Conservation (phyloP, 139 green algal genomes). For the Gonium pectorale region DNA sequence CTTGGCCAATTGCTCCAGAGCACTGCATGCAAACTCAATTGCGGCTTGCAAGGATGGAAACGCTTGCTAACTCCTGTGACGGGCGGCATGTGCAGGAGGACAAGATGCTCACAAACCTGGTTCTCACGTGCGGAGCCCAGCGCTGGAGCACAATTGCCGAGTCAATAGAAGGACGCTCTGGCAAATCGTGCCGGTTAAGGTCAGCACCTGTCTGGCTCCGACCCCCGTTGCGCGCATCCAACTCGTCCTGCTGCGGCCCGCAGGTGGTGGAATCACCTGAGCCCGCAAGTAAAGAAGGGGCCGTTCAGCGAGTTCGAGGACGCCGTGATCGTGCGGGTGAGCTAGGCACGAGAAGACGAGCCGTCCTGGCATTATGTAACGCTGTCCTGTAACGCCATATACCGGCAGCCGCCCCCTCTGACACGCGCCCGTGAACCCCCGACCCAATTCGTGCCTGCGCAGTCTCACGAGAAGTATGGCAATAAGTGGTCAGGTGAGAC, state of each 20-base stretch:
- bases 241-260: neutral
- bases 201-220: too few relatives aligned
- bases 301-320: slow-evolving; percentile 84
- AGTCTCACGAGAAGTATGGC: slow-evolving; percentile 62
- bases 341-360: too few relatives aligned
- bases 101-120: slow-evolving; percentile 34
- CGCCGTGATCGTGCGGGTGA: slow-evolving; percentile 74
- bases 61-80: too few relatives aligned
- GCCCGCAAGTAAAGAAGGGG: slow-evolving; percentile 82
- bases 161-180: slow-evolving; percentile 22
- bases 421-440: too few relatives aligned
- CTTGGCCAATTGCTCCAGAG: too few relatives aligned
- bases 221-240: neutral
- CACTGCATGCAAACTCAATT: too few relatives aligned
- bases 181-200: slow-evolving; percentile 38
- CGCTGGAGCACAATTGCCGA: slow-evolving; percentile 43
- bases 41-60: too few relatives aligned
- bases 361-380: too few relatives aligned
- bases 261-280: slow-evolving; percentile 90
- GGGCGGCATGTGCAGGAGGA: slow-evolving; percentile 46
- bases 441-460: slow-evolving; percentile 1
- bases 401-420: too few relatives aligned
- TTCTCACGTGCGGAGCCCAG: neutral
- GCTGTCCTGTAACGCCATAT: too few relatives aligned
- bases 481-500: slow-evolving; percentile 61